These are phyloP conservation scores for Spergularia bocconei DNA, from an alignment of 148 eudicot genomes.

Conservation along the genomic window DNA sequence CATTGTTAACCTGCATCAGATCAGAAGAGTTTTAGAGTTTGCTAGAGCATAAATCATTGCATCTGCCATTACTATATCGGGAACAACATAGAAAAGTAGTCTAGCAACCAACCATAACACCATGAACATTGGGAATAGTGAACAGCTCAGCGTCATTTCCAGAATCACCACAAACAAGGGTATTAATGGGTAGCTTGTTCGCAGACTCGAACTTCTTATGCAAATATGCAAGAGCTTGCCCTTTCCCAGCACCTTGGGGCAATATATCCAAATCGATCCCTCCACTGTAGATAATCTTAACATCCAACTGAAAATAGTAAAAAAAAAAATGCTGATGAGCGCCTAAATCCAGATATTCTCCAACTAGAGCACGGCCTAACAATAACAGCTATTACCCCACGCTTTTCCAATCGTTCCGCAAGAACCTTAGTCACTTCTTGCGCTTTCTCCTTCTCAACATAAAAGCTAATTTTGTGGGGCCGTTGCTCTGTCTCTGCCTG, in stretches of 20 bases:
- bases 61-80: neutral
- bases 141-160: conserved; percentile 79
- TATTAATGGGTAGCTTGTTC: conserved; percentile 47
- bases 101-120: conserved; percentile 63
- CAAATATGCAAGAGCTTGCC: conserved; percentile 76
- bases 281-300: conserved; percentile 70
- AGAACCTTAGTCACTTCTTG: conserved; percentile 56
- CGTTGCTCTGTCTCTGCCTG: conserved; percentile 67
- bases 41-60: conserved; percentile 16
- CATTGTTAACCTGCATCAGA: conserved; percentile 57
- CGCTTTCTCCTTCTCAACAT: conserved; percentile 63
- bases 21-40: conserved; percentile 5
- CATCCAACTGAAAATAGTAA: conserved; percentile 49
- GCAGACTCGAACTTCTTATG: conserved; percentile 53
- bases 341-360: neutral
- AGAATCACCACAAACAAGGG: conserved; percentile 76
- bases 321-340: neutral
- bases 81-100: conserved; percentile 14
- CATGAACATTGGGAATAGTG: conserved; percentile 65
- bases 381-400: conserved; percentile 45
- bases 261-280: conserved; percentile 69
- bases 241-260: conserved; percentile 81
- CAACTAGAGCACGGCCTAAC: neutral
- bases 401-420: conserved; percentile 47
- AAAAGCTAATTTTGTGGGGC: conserved; percentile 67